These are phyloP conservation scores for Dichotomopilus funicola DNA, from an alignment of 2,329 filamentous ascomycete genomes.

Conservation along the genomic window DNA sequence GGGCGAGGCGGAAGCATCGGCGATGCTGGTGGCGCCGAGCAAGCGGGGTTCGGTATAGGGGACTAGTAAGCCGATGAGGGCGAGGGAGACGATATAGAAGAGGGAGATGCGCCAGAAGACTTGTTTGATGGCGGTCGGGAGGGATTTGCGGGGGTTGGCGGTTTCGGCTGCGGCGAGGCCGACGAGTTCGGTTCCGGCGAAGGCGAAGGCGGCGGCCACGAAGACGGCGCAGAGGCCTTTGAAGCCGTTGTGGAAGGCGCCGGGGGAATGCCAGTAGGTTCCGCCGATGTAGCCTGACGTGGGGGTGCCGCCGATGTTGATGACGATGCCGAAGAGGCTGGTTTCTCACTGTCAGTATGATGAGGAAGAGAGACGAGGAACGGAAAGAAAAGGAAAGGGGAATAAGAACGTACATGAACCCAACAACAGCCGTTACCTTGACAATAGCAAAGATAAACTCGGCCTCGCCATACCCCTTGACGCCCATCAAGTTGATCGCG, in stretches of 20 bases:
- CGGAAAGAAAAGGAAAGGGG: neutral
- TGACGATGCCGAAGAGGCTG: constrained; percentile 25
- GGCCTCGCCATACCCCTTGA: constrained; percentile 50
- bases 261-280: constrained; percentile 43
- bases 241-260: constrained; percentile 64
- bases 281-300: constrained; percentile 45
- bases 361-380: too few species aligned
- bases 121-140: constrained; percentile 80
- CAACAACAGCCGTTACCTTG: constrained; percentile 44
- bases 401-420: constrained; percentile 23
- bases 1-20: constrained; percentile 42
- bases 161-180: constrained; percentile 68
- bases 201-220: constrained; percentile 67
- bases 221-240: constrained; percentile 67
- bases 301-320: constrained; percentile 49
- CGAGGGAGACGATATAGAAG: constrained; percentile 48
- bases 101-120: constrained; percentile 55
- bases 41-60: constrained; percentile 41
- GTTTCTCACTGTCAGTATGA: constrained; percentile 6
- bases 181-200: constrained; percentile 68
- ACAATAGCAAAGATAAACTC: constrained; percentile 53
- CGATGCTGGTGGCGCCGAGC: constrained; percentile 41
- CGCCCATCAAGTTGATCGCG: constrained; percentile 50
- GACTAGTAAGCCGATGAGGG: constrained; percentile 46
- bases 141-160: constrained; percentile 60